These are phyloP conservation scores for Cercospora berteroae DNA, from an alignment of 2,329 filamentous ascomycete species.

Conservation along the genomic window DNA sequence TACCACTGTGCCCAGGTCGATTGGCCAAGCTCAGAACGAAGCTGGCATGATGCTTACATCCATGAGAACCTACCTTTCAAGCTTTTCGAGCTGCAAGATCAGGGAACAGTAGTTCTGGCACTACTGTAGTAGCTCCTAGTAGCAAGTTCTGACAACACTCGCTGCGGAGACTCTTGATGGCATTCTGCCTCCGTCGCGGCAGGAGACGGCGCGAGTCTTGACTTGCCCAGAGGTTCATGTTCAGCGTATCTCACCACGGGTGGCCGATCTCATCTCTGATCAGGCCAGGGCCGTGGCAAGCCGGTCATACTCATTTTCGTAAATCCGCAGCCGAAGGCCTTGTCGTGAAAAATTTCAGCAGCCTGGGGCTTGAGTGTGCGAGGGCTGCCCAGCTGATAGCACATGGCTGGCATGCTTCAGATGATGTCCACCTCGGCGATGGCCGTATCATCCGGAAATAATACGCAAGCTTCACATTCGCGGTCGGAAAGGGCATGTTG, in stretches of 20 bases:
- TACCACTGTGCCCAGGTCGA: background rate
- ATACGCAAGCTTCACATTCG: background rate
- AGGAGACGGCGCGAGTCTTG: background rate
- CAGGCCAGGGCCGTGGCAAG: background rate
- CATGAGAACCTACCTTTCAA: background rate
- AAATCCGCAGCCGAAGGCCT: background rate
- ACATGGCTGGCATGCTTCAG: background rate
- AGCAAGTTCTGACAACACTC: background rate
- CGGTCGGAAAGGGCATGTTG: background rate
- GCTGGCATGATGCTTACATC: conserved; percentile 7
- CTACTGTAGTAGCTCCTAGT: background rate
- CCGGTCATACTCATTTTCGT: background rate
- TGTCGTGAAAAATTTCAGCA: background rate
- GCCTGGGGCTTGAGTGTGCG: background rate
- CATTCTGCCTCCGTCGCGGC: background rate
- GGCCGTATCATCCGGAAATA: background rate
- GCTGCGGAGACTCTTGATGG: background rate
- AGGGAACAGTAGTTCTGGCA: background rate
- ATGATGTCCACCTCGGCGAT: background rate
- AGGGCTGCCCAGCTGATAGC: background rate
- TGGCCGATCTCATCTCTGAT: background rate
- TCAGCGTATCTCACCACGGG: background rate
- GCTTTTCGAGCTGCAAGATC: background rate
- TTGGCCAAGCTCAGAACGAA: background rate
- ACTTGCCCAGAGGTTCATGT: background rate